Evolutionary conservation across 2,329 filamentous ascomycete genomes (phyloP).

Genomic region (Calonectria honghensis): DNA sequence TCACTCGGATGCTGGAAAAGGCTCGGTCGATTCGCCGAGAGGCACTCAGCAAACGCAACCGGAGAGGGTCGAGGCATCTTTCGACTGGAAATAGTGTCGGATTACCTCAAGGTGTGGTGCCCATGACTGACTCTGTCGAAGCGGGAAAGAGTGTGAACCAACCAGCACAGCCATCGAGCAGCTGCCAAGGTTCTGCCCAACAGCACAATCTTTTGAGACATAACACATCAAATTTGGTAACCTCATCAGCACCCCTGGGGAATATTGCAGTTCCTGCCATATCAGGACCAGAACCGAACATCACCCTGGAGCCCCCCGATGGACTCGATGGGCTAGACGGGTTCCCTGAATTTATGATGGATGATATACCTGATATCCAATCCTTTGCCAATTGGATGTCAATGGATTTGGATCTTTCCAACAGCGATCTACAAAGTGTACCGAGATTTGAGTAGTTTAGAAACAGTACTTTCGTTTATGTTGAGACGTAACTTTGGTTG

Average conservation of each 20-base stretch:
- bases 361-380: conserved; percentile 7
- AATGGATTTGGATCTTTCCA: conserved; percentile 26
- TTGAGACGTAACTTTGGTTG: background rate
- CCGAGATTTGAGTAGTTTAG: background rate
- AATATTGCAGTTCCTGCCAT: background rate
- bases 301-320: background rate
- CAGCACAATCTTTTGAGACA: background rate
- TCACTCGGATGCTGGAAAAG: conserved; percentile 34
- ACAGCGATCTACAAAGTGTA: conserved; percentile 14
- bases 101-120: background rate
- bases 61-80: conserved; percentile 19
- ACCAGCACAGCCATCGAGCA: background rate
- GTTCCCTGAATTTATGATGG: conserved; percentile 20
- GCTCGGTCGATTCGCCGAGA: conserved; percentile 30
- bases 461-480: background rate
- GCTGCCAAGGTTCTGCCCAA: background rate
- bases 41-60: conserved; percentile 22
- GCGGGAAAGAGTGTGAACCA: background rate
- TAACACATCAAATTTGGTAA: background rate
- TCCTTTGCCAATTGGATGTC: conserved; percentile 16
- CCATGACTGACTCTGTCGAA: background rate
- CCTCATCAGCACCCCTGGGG: background rate
- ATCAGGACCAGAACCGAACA: background rate
- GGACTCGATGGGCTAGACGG: background rate
- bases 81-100: background rate